Evolutionary conservation across 805 yeast genomes (phyloP).

Genomic region (Myxozyma neglecta): DNA sequence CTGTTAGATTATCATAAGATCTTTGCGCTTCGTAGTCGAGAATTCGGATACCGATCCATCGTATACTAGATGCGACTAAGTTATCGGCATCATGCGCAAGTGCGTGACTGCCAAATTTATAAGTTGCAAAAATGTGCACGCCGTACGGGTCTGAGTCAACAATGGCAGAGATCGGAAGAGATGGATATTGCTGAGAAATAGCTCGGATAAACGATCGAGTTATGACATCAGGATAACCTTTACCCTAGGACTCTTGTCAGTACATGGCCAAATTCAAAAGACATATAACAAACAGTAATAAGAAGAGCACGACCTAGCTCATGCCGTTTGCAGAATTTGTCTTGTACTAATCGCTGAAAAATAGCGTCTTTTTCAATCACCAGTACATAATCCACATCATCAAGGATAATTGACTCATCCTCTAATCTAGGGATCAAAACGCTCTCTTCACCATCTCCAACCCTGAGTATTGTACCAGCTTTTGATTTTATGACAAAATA

Average conservation of each 20-base stretch:
- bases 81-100: constrained; percentile 18
- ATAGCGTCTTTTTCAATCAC: constrained; percentile 52
- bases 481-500: neutral
- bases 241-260: constrained; percentile 43
- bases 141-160: constrained; percentile 72
- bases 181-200: constrained; percentile 38
- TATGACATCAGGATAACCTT: constrained; percentile 64
- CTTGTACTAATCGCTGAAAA: constrained; percentile 15
- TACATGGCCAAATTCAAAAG: neutral
- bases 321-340: constrained; percentile 4
- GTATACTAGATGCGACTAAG: constrained; percentile 26
- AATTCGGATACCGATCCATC: constrained; percentile 47
- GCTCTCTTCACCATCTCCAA: constrained; percentile 1
- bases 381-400: constrained; percentile 39
- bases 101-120: constrained; percentile 35
- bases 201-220: constrained; percentile 48
- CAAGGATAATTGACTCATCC: constrained; percentile 30
- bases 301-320: constrained; percentile 37
- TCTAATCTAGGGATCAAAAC: constrained; percentile 43
- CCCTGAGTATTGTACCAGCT: neutral
- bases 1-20: constrained; percentile 38
- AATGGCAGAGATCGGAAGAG: constrained; percentile 47
- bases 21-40: constrained; percentile 40
- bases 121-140: constrained; percentile 49
- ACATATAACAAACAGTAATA: constrained; percentile 43